Percentiles rank a stretch among this genome's conserved stretches.
Evolutionary conservation across 208 protist genomes (phyloP).

Genomic region (Leishmania martiniquensis): DNA sequence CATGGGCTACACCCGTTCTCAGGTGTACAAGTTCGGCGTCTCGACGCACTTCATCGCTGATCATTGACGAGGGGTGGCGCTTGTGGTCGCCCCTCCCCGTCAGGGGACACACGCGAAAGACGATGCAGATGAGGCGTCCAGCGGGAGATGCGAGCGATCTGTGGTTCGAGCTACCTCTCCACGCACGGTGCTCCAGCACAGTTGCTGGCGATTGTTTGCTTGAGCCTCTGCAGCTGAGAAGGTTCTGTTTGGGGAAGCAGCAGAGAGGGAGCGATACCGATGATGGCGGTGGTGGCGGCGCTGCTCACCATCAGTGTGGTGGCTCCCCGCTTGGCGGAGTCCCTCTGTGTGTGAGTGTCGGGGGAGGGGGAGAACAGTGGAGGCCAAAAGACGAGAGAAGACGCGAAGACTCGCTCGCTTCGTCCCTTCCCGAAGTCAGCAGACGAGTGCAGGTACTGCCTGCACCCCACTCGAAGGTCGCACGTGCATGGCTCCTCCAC

Average conservation of each 20-base stretch:
- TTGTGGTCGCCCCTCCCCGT: neutral
- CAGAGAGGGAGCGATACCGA: no score
- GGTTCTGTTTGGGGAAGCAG: neutral
- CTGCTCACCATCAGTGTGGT: neutral
- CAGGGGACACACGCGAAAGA: neutral
- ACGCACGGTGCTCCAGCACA: neutral
- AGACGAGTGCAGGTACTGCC: no score
- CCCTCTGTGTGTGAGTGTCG: neutral
- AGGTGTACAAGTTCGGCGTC: constrained; percentile 92
- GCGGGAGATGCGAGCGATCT: neutral
- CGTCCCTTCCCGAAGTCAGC: no score
- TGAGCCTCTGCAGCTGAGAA: neutral
- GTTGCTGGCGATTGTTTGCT: neutral
- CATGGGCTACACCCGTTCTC: constrained; percentile 80
- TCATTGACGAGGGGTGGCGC: constrained; percentile 37
- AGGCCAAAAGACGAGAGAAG: neutral
- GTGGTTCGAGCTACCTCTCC: neutral
- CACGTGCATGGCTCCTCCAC: no score
- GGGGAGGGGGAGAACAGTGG: no score
- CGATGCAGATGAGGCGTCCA: neutral
- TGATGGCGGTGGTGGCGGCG: neutral
- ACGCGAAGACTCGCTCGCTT: no score
- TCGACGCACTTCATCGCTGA: constrained; percentile 79
- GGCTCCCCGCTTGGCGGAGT: neutral
- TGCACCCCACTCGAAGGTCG: no score